phyloP scores from a whole-genome alignment of 1,284 basidiomycete species.

The Cryptococcus sp. region DNA sequence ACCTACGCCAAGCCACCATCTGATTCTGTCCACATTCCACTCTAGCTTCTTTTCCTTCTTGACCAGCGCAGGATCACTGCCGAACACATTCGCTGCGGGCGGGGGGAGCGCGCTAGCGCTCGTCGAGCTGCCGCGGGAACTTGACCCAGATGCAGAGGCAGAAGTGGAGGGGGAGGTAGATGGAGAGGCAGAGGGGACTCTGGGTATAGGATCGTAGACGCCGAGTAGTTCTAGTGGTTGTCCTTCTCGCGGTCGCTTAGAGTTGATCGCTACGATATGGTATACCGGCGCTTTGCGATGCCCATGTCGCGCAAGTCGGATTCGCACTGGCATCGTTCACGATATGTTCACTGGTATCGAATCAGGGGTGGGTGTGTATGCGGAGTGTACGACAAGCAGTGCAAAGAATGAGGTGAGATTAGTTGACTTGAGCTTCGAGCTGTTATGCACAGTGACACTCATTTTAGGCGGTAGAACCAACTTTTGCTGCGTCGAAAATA shows the following conservation, averaged over 20 bases:
- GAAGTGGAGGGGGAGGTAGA: too few relatives aligned
- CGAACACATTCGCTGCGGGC: slow-evolving; percentile 47
- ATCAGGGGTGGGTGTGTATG: too few relatives aligned
- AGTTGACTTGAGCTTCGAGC: too few relatives aligned
- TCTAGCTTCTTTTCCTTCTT: slow-evolving; percentile 69
- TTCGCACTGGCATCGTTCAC: slow-evolving; percentile 68
- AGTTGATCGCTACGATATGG: slow-evolving; percentile 81
- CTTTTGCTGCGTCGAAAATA: too few relatives aligned
- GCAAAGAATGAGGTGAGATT: too few relatives aligned
- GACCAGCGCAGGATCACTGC: slow-evolving; percentile 13
- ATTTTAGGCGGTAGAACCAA: too few relatives aligned
- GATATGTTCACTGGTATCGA: neutral
- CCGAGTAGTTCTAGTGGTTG: slow-evolving; percentile 87
- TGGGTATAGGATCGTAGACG: slow-evolving; percentile 72
- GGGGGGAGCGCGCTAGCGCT: slow-evolving; percentile 18
- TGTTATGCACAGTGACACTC: too few relatives aligned
- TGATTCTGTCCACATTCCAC: slow-evolving; percentile 88
- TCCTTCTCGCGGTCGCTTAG: slow-evolving; percentile 74
- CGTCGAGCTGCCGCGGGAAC: too few relatives aligned
- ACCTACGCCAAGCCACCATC: slow-evolving; percentile 83
- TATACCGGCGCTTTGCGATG: slow-evolving; percentile 75
- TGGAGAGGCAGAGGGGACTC: slow-evolving; percentile 22
- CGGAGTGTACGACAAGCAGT: too few relatives aligned
- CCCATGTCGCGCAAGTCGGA: slow-evolving; percentile 85
- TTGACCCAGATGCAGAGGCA: too few relatives aligned